These are phyloP conservation scores for Wickerhamiella alocasiicola DNA, from an alignment of 805 yeast species.

Conservation along the genomic window DNA sequence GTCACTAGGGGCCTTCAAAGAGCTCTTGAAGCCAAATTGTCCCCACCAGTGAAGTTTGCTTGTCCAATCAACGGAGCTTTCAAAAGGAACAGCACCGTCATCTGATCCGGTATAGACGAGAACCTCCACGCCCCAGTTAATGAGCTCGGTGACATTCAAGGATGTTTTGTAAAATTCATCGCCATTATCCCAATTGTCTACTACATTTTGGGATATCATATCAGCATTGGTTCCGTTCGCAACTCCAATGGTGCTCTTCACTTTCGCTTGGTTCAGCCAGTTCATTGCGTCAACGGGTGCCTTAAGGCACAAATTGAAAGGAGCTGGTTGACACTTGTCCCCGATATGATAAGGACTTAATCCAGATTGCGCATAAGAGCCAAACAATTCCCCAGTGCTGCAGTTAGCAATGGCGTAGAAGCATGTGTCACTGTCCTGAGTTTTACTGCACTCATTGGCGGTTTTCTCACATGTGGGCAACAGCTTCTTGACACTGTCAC, in stretches of 20 bases:
- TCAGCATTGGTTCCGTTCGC: conserved; percentile 44
- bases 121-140: conserved; percentile 67
- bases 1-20: conserved; percentile 24
- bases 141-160: conserved; percentile 48
- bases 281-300: conserved; percentile 51
- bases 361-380: conserved; percentile 67
- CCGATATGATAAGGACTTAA: conserved; percentile 81
- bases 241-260: conserved; percentile 62
- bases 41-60: conserved; percentile 55
- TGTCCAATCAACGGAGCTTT: conserved; percentile 84
- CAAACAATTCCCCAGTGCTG: conserved; percentile 18
- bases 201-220: conserved; percentile 65
- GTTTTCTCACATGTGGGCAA: conserved; percentile 11
- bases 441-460: conserved; percentile 14
- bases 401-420: conserved; percentile 39
- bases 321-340: conserved; percentile 30
- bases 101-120: conserved; percentile 90
- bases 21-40: conserved; percentile 38
- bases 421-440: conserved; percentile 16
- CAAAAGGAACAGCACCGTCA: conserved; percentile 93
- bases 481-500: conserved; percentile 9
- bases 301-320: conserved; percentile 37
- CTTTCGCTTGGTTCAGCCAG: conserved; percentile 55
- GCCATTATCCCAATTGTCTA: conserved; percentile 64
- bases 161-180: conserved; percentile 47